Conservation (phyloP, 805 yeast species). For the Candida saitoana region DNA sequence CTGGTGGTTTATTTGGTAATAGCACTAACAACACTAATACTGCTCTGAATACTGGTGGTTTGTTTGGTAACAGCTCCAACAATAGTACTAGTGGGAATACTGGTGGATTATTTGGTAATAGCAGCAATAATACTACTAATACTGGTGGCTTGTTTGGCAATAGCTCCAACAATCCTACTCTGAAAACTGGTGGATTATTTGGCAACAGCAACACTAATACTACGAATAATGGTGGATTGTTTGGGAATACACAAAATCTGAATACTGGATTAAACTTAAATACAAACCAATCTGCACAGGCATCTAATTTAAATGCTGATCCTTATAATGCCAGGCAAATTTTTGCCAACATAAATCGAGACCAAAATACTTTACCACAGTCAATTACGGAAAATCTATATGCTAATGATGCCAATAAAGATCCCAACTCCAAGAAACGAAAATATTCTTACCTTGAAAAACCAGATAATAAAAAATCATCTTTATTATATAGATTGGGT, state of each 20-base stretch:
- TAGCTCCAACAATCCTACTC: background rate
- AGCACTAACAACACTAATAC: too few relatives aligned
- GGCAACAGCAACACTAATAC: background rate
- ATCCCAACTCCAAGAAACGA: constrained; percentile 14
- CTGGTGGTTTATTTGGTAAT: constrained; percentile 20
- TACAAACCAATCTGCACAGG: constrained; percentile 2
- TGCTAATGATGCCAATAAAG: constrained; percentile 10
- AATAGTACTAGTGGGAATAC: background rate
- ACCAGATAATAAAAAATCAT: constrained; percentile 3
- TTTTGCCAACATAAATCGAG: constrained; percentile 17
- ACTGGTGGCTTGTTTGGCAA: too few relatives aligned
- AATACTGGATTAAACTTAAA: constrained; percentile 7
- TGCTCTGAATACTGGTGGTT: background rate
- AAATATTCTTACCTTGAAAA: constrained; percentile 14
- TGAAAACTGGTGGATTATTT: background rate
- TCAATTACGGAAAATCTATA: constrained; percentile 30
- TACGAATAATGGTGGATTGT: background rate
- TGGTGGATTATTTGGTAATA: constrained; percentile 1
- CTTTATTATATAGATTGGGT: constrained; percentile 28
- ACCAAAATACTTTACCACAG: constrained; percentile 25
- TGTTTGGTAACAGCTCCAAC: constrained; percentile 3
- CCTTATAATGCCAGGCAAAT: constrained; percentile 29
- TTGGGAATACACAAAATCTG: constrained; percentile 3
- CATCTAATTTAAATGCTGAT: constrained; percentile 10
- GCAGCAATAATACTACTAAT: too few relatives aligned